Percentiles rank a stretch among this genome's conserved stretches.
Conservation (phyloP, 2,329 filamentous ascomycete species). For the Stylonectria norvegica region DNA sequence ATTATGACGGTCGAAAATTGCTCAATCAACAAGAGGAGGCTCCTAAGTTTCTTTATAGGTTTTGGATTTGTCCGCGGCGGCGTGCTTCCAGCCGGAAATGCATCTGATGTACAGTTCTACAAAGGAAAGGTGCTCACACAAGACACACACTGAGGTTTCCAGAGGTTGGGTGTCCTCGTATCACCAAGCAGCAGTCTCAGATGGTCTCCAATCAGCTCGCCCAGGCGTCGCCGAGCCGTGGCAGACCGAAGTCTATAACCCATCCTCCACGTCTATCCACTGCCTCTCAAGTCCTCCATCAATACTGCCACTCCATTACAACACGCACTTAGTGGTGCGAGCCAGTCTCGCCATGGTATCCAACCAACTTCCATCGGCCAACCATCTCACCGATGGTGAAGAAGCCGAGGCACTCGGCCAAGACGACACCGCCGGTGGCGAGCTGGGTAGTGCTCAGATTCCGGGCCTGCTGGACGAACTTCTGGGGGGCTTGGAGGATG, state of each 20-base stretch:
- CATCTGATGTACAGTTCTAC: constrained; percentile 33
- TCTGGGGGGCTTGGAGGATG: constrained; percentile 54
- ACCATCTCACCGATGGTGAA: constrained; percentile 98
- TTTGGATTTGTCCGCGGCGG: constrained; percentile 17
- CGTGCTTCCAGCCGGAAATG: constrained; percentile 17
- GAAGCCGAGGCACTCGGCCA: constrained; percentile 88
- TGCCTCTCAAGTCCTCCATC: constrained; percentile 12
- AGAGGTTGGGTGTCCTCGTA: constrained; percentile 19
- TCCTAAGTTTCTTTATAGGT: not conserved
- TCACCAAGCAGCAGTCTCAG: constrained; percentile 21
- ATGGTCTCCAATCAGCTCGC: constrained; percentile 24
- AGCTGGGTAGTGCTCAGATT: constrained; percentile 70
- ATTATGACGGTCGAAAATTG: too few relatives aligned
- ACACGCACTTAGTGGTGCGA: constrained; percentile 52
- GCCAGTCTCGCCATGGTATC: constrained; percentile 73
- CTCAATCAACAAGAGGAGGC: too few relatives aligned
- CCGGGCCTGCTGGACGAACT: constrained; percentile 56
- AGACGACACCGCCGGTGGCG: constrained; percentile 69
- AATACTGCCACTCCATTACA: constrained; percentile 12
- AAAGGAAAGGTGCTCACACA: constrained; percentile 31
- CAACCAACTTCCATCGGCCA: constrained; percentile 89
- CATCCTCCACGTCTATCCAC: constrained; percentile 20
- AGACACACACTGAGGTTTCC: constrained; percentile 23
- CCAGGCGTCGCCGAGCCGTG: constrained; percentile 15
- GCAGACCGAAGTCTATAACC: constrained; percentile 21